Conservation (phyloP, 2,329 filamentous ascomycete genomes). For the Ilyonectria sp. region DNA sequence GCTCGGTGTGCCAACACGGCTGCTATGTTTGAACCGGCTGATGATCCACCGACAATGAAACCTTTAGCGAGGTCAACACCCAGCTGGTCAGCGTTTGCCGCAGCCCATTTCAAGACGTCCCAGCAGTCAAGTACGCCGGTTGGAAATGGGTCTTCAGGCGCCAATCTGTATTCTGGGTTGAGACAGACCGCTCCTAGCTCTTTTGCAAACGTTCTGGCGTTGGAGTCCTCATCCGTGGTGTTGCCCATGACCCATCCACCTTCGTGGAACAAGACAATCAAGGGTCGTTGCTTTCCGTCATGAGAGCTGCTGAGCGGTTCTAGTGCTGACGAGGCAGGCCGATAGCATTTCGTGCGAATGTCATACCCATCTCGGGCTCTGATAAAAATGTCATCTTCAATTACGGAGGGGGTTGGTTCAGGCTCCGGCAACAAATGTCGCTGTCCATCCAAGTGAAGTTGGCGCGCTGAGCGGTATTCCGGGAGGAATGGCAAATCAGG, state of each 20-base stretch:
- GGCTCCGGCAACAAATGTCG: not conserved
- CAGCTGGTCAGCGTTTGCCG: no score
- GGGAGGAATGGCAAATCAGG: not conserved
- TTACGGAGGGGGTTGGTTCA: not conserved
- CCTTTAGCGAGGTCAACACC: no score
- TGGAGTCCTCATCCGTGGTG: not conserved
- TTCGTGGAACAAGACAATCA: not conserved
- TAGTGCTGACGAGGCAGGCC: not conserved
- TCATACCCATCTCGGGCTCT: not conserved
- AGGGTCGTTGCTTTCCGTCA: not conserved
- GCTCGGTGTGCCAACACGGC: no score
- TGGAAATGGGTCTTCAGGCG: no score
- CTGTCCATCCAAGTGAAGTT: not conserved
- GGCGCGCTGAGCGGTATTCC: not conserved
- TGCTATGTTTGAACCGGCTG: no score
- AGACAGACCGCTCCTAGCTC: no score
- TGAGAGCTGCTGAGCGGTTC: not conserved
- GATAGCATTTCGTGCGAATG: not conserved
- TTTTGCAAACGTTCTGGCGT: no score
- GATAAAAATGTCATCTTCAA: not conserved
- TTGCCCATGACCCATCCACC: not conserved
- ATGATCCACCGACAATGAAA: no score
- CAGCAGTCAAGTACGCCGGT: no score
- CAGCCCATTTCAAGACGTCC: no score
- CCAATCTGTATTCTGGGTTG: no score